A percentile compares a stretch with the other conserved stretches of the same genome.
phyloP scores from a whole-genome alignment of 2,329 filamentous ascomycete genomes.

The Pyrenophora graminea region DNA sequence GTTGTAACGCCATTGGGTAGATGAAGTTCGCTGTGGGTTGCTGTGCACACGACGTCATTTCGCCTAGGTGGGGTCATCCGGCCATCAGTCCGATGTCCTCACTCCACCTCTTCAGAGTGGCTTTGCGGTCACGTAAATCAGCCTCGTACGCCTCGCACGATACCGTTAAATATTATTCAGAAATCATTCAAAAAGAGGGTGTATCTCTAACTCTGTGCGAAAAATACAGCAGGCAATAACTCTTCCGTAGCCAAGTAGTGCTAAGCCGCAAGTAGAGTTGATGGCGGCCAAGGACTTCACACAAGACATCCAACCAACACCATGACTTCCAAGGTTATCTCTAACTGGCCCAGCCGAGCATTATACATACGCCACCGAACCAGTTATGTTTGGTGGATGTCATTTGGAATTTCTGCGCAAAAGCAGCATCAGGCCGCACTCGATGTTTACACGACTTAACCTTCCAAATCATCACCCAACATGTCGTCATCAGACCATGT shows the following conservation, averaged over 20 bases:
- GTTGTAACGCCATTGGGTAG: no score
- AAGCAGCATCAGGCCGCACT: neutral
- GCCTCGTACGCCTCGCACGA: neutral
- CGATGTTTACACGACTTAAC: neutral
- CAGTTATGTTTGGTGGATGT: no score
- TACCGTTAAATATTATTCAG: neutral
- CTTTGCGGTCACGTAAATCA: neutral
- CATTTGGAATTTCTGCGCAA: no score
- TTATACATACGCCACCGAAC: no score
- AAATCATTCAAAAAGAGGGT: neutral
- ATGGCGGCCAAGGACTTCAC: neutral
- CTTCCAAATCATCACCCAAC: neutral
- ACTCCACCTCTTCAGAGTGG: neutral
- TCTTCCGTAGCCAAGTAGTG: neutral
- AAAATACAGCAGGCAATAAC: neutral
- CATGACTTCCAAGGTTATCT: no score
- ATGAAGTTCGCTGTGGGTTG: no score
- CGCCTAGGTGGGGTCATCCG: no score
- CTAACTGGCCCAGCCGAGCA: no score
- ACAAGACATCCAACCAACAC: no score
- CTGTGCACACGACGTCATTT: no score
- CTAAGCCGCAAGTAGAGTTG: neutral
- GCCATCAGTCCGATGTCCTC: no score
- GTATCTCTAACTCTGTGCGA: neutral
- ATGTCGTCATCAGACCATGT: neutral